Percentiles rank a stretch among this genome's conserved stretches.
phyloP scores from a whole-genome alignment of 78 protist genomes.

The Thecamonas trahens region DNA sequence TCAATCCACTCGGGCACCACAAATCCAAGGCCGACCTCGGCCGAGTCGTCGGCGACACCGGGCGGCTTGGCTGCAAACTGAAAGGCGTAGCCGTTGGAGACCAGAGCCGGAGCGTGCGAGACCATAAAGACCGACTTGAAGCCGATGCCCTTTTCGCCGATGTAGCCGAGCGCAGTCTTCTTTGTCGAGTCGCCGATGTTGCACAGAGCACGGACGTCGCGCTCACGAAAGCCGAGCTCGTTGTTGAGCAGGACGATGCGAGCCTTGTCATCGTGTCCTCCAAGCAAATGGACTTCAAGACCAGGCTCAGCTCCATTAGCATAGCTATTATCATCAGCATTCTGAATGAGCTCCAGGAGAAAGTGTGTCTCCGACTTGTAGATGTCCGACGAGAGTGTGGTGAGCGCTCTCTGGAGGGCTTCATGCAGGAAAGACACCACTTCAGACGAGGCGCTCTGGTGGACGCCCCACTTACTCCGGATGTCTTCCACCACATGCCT shows the following conservation, averaged over 20 bases:
- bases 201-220: constrained; percentile 30
- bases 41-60: neutral
- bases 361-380: constrained; percentile 33
- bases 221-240: constrained; percentile 33
- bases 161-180: constrained; percentile 10
- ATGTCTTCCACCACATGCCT: too few species aligned
- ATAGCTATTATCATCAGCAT: constrained; percentile 61
- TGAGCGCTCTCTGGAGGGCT: neutral
- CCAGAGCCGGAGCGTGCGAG: constrained; percentile 16
- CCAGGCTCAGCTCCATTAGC: too few species aligned
- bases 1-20: too few species aligned
- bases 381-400: constrained; percentile 10
- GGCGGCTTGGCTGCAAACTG: constrained; percentile 5
- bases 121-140: constrained; percentile 52
- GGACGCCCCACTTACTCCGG: too few species aligned
- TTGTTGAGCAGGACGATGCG: constrained; percentile 37
- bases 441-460: too few species aligned
- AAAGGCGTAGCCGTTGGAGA: constrained; percentile 24
- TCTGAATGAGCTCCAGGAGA: constrained; percentile 54
- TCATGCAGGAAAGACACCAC: too few species aligned
- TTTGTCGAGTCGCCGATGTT: constrained; percentile 26
- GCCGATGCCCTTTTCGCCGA: constrained; percentile 61
- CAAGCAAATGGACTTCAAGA: too few species aligned
- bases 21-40: too few species aligned
- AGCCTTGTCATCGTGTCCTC: neutral